Evolutionary conservation across 2,329 filamentous ascomycete genomes (phyloP).

Genomic region (Escovopsis sp.): DNA sequence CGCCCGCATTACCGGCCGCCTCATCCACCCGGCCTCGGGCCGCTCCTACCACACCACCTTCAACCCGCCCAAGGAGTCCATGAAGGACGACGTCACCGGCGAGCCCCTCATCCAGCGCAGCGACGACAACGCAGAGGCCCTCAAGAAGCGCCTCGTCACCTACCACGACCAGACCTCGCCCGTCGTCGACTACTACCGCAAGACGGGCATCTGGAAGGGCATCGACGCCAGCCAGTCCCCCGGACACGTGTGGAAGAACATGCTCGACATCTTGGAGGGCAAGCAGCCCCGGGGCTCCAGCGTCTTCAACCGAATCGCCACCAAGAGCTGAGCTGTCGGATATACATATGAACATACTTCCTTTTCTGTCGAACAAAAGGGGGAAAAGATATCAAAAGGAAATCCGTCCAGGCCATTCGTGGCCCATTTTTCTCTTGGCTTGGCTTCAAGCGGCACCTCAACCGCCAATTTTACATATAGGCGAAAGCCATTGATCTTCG

Average conservation of each 20-base stretch:
- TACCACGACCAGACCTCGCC: conserved; percentile 91
- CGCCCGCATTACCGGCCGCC: conserved; percentile 86
- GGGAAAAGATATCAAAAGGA: too few species aligned
- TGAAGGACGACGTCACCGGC: conserved; percentile 95
- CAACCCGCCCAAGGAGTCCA: conserved; percentile 86
- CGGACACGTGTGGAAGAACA: conserved; percentile 85
- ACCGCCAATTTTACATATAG: conserved; percentile 2
- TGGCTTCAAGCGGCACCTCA: conserved; percentile 3
- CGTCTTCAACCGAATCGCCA: conserved; percentile 24
- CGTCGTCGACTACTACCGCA: conserved; percentile 92
- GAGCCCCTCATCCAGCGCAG: conserved; percentile 93
- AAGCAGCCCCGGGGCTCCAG: conserved; percentile 23
- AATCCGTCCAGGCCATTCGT: conserved; percentile 1
- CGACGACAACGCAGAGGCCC: conserved; percentile 90
- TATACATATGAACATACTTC: neutral
- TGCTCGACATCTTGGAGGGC: conserved; percentile 70
- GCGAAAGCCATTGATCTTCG: conserved; percentile 3
- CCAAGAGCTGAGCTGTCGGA: conserved; percentile 13
- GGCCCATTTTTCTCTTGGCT: conserved; percentile 8
- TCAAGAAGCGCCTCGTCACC: conserved; percentile 85
- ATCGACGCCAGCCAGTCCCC: conserved; percentile 95
- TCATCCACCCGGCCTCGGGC: conserved; percentile 90
- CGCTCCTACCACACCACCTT: conserved; percentile 97
- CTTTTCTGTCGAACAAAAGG: neutral
- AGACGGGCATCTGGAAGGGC: conserved; percentile 90